phyloP scores from a whole-genome alignment of 345 rosid genomes.

The Combretum micranthum region DNA sequence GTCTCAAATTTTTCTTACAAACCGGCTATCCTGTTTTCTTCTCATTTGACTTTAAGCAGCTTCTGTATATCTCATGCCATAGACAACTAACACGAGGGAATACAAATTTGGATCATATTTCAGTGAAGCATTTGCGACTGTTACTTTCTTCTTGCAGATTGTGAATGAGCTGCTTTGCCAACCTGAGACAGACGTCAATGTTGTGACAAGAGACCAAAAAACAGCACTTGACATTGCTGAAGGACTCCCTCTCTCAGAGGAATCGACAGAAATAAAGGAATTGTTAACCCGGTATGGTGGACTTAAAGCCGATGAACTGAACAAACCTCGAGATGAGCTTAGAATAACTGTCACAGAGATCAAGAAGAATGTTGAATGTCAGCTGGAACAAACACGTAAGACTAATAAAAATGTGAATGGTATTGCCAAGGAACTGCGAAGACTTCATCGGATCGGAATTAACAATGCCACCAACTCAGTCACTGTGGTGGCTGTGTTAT shows the following conservation, averaged over 20 bases:
- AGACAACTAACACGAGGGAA: no score
- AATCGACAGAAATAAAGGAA: conserved; percentile 51
- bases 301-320: conserved; percentile 62
- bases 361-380: conserved; percentile 68
- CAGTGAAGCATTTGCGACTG: no score
- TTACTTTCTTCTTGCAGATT: conserved; percentile 38
- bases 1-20: no score
- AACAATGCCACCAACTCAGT: conserved; percentile 83
- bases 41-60: no score
- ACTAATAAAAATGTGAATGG: conserved; percentile 76
- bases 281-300: conserved; percentile 59
- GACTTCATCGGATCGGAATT: conserved; percentile 76
- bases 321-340: conserved; percentile 78
- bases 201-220: conserved; percentile 65
- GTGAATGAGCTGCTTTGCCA: conserved; percentile 58
- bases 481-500: conserved; percentile 83
- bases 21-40: no score
- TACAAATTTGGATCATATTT: no score
- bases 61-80: no score
- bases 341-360: conserved; percentile 70
- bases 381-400: conserved; percentile 84
- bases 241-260: conserved; percentile 72
- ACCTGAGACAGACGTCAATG: conserved; percentile 70
- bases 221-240: conserved; percentile 86
- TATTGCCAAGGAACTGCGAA: conserved; percentile 68